Base-by-base conservation (phyloP, 139 green algal species). In the Chlamydomonas eustigma region DNA sequence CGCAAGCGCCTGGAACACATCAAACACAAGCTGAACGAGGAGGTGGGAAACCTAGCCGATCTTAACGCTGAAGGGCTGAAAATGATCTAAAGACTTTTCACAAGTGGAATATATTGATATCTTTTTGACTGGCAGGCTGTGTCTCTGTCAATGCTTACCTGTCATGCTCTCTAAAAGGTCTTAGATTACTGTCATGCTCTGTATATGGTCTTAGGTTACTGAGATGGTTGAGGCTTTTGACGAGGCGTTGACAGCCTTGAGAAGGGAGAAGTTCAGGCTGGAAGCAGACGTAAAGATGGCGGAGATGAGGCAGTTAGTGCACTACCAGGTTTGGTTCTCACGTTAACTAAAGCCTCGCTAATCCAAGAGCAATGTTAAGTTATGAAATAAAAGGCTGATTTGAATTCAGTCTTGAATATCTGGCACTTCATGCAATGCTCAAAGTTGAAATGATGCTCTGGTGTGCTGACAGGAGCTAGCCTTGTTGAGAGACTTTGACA, bases 401-500 rank as follows among this genome's bases (percentile, higher is more conserved):
- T n/a, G n/a, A n/a, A n/a, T n/a, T n/a, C n/a, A n/a, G n/a, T n/a
- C n/a, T n/a, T n/a, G n/a, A n/a, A n/a, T n/a, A n/a, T n/a, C n/a
- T n/a, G n/a, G n/a, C n/a, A n/a, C n/a, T n/a, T n/a, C n/a, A n/a
- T n/a, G n/a, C n/a, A n/a, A n/a, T n/a, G n/a, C n/a, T n/a, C n/a
- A n/a, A n/a, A n/a, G n/a, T n/a, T n/a, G n/a, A n/a, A n/a, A n/a
- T 58, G 44, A 12, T 58, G 44, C 44, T 18, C 18, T 76, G 12
- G 37, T 68, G 8, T 25, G 36, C 33, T 38, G 77, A 33, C 85
- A 92, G 78, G 88, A 92, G 73, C 76, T 89, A 30, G 39, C 72
- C 22, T 67, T 91, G 70, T 77, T 93, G 72, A 83, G 86, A 25
- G 87, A 93, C 76, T 93, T 89, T 72, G 89, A 93, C 78, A 88